These are phyloP conservation scores for Penicillium sumatraense DNA, from an alignment of 2,329 filamentous ascomycete species.

Conservation along the genomic window DNA sequence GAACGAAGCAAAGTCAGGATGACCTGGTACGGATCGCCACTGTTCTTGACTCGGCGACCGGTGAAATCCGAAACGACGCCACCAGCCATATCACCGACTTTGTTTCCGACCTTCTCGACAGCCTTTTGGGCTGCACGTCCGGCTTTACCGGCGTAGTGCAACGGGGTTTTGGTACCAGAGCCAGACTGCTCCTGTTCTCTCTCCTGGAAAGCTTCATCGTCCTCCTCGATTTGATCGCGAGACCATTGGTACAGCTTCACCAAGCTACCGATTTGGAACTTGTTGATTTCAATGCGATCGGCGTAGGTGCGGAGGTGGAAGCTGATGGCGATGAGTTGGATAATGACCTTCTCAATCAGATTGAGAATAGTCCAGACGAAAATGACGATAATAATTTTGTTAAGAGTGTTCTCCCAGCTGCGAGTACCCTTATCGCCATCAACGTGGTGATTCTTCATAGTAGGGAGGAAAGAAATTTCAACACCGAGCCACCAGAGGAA, in stretches of 20 bases:
- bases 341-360: constrained; percentile 88
- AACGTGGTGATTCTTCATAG: constrained; percentile 69
- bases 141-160: constrained; percentile 69
- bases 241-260: constrained; percentile 69
- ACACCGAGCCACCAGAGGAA: constrained; percentile 93
- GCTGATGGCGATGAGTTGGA: constrained; percentile 90
- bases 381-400: constrained; percentile 85
- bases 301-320: constrained; percentile 92
- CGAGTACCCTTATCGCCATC: constrained; percentile 58
- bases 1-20: constrained; percentile 76
- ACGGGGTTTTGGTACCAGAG: constrained; percentile 73
- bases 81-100: constrained; percentile 82
- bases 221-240: constrained; percentile 66
- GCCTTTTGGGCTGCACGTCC: constrained; percentile 76
- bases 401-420: constrained; percentile 75
- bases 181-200: constrained; percentile 50
- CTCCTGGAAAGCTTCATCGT: constrained; percentile 78
- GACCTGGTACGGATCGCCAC: constrained; percentile 81
- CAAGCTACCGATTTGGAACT: constrained; percentile 77
- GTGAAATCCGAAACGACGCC: constrained; percentile 91
- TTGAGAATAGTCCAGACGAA: constrained; percentile 82
- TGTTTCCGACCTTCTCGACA: constrained; percentile 78
- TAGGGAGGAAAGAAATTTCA: constrained; percentile 82
- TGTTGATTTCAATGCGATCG: constrained; percentile 88
- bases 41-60: constrained; percentile 69